Evolutionary conservation across 306 rosid species (phyloP).

Genomic region (Ziziphus jujuba): DNA sequence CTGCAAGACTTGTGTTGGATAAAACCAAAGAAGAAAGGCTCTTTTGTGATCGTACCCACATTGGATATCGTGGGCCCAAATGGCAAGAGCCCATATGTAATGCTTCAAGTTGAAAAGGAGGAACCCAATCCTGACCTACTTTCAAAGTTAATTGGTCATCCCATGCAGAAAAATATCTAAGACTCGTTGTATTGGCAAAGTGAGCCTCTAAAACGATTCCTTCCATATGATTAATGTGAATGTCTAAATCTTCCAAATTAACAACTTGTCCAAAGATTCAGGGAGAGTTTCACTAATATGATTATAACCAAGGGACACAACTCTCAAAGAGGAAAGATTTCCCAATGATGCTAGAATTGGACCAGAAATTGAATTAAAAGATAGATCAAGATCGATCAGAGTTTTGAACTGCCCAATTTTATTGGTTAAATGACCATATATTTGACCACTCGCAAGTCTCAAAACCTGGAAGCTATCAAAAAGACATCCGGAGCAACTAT

Average conservation of each 20-base stretch:
- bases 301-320: background rate
- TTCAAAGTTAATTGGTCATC: slow-evolving; percentile 1
- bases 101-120: background rate
- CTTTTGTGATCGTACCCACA: slow-evolving; percentile 13
- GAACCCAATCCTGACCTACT: slow-evolving; percentile 16
- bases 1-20: background rate
- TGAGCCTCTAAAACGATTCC: slow-evolving; percentile 29
- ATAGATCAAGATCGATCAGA: background rate
- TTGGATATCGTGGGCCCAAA: slow-evolving; percentile 20
- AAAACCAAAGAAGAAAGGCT: background rate
- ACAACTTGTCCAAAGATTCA: background rate
- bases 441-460: background rate
- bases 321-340: background rate
- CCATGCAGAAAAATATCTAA: accelerated
- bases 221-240: slow-evolving; percentile 13
- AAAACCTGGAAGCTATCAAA: background rate
- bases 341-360: background rate
- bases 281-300: background rate
- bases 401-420: slow-evolving; percentile 15
- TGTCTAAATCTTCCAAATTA: background rate
- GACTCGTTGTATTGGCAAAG: slow-evolving; percentile 9
- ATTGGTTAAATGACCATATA: slow-evolving; percentile 14
- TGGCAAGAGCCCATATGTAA: background rate
- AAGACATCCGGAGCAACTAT: slow-evolving; percentile 5
- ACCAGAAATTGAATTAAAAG: background rate